Evolutionary conservation across 1,284 basidiomycete species (phyloP).

Genomic region (Trichosporon sp.): DNA sequence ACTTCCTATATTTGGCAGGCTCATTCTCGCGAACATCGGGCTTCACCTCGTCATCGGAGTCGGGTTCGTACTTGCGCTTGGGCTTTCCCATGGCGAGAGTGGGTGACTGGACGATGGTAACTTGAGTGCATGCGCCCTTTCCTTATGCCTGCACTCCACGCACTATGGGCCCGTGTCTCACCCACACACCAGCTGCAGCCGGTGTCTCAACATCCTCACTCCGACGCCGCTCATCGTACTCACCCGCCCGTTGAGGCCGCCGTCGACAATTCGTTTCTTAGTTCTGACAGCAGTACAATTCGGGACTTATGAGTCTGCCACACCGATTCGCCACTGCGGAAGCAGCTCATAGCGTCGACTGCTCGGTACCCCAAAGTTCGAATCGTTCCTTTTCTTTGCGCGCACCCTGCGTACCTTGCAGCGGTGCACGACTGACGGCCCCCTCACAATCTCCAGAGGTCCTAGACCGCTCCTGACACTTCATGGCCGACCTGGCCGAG

Average conservation of each 20-base stretch:
- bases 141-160: neutral
- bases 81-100: neutral
- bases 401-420: neutral
- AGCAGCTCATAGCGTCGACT: neutral
- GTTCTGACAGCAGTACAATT: too few species aligned
- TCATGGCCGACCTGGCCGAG: neutral
- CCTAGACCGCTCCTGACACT: neutral
- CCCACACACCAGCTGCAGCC: too few species aligned
- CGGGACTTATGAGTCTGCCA: neutral
- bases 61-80: neutral
- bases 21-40: neutral
- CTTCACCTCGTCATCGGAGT: neutral
- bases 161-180: neutral
- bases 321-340: neutral
- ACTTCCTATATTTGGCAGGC: neutral
- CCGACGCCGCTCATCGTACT: too few species aligned
- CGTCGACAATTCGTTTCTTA: too few species aligned
- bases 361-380: conserved; percentile 3
- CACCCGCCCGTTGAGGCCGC: too few species aligned
- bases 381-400: conserved; percentile 6
- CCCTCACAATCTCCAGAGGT: neutral
- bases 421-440: conserved; percentile 6
- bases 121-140: neutral
- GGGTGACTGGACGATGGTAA: neutral
- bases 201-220: too few species aligned